A percentile compares a stretch with the other conserved stretches of the same genome.
Evolutionary conservation across 1,284 basidiomycete species (phyloP).

Genomic region (Microbotryum scabiosae): DNA sequence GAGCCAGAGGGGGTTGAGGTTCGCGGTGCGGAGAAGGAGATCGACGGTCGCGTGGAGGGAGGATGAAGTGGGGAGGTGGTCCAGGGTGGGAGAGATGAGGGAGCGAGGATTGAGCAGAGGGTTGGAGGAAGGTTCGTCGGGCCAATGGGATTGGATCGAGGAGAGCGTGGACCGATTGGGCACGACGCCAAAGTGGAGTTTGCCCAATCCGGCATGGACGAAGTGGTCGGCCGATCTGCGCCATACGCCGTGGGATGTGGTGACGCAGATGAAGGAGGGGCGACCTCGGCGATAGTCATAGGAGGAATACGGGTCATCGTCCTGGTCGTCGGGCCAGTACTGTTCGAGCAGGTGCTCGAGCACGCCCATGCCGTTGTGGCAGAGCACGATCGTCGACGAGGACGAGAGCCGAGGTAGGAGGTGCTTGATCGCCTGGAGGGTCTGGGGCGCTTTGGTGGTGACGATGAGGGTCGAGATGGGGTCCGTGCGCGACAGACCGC

Average conservation of each 20-base stretch:
- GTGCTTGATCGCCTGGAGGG: conserved; percentile 51
- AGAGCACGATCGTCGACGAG: conserved; percentile 71
- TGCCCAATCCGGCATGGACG: conserved; percentile 66
- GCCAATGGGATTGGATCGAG: conserved; percentile 23
- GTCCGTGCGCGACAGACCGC: conserved; percentile 27
- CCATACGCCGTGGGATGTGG: conserved; percentile 72
- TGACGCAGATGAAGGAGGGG: conserved; percentile 78
- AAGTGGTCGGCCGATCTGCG: conserved; percentile 42
- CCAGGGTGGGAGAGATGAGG: conserved; percentile 44
- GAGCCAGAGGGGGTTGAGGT: conserved; percentile 58
- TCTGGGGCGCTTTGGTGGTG: conserved; percentile 67
- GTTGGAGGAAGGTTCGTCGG: conserved; percentile 18
- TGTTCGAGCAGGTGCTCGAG: conserved; percentile 65
- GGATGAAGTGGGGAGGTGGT: conserved; percentile 48
- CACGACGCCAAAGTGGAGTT: conserved; percentile 67
- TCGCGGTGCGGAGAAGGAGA: conserved; percentile 52
- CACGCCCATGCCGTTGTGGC: conserved; percentile 86
- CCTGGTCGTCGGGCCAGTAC: conserved; percentile 52
- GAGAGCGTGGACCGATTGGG: conserved; percentile 51
- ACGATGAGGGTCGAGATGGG: conserved; percentile 67
- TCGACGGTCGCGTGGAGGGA: conserved; percentile 62
- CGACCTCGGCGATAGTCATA: conserved; percentile 52
- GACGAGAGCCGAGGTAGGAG: conserved; percentile 59
- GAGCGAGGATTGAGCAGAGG: conserved; percentile 31
- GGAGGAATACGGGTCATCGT: background rate